A percentile compares a stretch with the other conserved stretches of the same genome.
Evolutionary conservation across 768 basidiomycete genomes (phyloP).

Genomic region (Lyophyllum decastes): DNA sequence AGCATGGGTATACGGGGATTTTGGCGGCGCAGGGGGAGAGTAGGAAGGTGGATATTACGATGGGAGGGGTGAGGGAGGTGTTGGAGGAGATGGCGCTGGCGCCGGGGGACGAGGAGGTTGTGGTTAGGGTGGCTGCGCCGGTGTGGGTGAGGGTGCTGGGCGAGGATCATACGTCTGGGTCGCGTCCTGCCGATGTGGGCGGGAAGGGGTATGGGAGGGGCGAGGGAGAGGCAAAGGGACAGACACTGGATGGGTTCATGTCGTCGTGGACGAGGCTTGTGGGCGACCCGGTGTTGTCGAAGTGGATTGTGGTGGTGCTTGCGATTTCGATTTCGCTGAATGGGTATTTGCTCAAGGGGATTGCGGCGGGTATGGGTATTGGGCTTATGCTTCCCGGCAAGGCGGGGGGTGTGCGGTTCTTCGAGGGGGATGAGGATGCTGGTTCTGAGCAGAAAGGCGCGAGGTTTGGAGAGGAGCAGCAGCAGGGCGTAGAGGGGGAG

Average conservation of each 20-base stretch:
- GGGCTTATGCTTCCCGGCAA: constrained; percentile 26
- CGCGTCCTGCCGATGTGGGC: too few species aligned
- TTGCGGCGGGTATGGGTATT: constrained; percentile 45
- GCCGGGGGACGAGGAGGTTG: constrained; percentile 35
- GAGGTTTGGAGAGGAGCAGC: constrained; percentile 19
- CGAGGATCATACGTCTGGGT: too few species aligned
- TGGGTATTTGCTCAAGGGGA: constrained; percentile 89
- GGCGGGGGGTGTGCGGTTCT: constrained; percentile 15
- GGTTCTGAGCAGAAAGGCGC: constrained; percentile 19
- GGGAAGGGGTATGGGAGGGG: background rate
- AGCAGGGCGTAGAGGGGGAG: constrained; percentile 4
- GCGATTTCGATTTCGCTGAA: constrained; percentile 88
- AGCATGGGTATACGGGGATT: constrained; percentile 27
- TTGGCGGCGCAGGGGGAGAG: background rate
- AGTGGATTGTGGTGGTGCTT: constrained; percentile 92
- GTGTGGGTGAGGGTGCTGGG: constrained; percentile 50
- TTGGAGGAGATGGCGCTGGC: constrained; percentile 30
- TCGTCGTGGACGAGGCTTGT: constrained; percentile 87
- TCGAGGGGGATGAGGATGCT: constrained; percentile 13
- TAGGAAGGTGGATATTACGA: constrained; percentile 64
- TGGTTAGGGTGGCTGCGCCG: constrained; percentile 66
- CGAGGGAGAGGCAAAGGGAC: constrained; percentile 16
- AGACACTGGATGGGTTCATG: constrained; percentile 84
- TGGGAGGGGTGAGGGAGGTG: constrained; percentile 57
- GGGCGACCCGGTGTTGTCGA: constrained; percentile 90